These are phyloP conservation scores for Yamadazyma tumulicola DNA, from an alignment of 805 yeast genomes.

Conservation along the genomic window DNA sequence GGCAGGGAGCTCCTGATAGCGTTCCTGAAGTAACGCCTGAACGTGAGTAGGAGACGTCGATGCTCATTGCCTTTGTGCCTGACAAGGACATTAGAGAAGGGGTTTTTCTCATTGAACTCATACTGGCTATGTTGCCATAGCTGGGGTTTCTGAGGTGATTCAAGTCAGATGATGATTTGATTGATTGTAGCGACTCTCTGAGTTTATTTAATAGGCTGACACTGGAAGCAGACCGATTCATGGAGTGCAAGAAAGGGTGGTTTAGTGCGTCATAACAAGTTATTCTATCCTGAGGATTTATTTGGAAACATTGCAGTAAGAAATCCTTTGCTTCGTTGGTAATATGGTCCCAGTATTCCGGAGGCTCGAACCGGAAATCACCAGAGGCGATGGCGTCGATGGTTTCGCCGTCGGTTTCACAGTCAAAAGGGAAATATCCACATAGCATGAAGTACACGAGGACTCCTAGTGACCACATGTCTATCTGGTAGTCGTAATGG, in stretches of 20 bases:
- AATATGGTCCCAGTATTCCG: conserved; percentile 51
- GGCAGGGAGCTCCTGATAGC: conserved; percentile 24
- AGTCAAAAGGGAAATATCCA: conserved; percentile 77
- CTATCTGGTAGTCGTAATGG: conserved; percentile 55
- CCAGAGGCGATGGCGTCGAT: conserved; percentile 55
- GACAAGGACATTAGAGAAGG: not conserved
- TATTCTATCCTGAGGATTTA: conserved; percentile 44
- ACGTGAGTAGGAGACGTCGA: no score
- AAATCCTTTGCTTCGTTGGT: conserved; percentile 56
- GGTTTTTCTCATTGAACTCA: not conserved
- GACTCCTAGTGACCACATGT: conserved; percentile 77
- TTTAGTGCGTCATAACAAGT: conserved; percentile 27
- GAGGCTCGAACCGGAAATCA: conserved; percentile 64
- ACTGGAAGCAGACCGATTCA: conserved; percentile 7
- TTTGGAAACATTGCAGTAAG: conserved; percentile 48
- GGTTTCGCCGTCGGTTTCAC: conserved; percentile 68
- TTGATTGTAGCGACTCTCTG: conserved; percentile 7
- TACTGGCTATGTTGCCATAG: not conserved
- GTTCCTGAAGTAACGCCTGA: conserved; percentile 5
- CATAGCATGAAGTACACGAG: conserved; percentile 65
- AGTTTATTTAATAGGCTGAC: conserved; percentile 8
- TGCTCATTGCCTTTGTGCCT: no score
- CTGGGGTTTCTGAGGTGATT: not conserved
- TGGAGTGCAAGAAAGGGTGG: conserved; percentile 9
- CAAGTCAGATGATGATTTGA: not conserved